Evolutionary conservation across 2,329 filamentous ascomycete genomes (phyloP).

Genomic region (Aspergillus transmontanensis): DNA sequence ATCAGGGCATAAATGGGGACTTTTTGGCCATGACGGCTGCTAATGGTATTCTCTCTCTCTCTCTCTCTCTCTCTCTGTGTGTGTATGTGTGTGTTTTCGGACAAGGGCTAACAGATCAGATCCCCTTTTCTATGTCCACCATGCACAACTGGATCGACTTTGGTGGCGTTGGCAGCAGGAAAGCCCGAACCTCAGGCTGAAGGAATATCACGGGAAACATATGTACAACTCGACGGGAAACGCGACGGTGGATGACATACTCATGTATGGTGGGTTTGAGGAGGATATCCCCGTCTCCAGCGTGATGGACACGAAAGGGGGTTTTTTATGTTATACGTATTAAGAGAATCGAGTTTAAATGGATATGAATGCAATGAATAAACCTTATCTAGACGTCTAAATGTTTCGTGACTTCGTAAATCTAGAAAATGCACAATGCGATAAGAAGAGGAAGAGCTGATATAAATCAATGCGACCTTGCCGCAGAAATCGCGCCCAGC

Average conservation of each 20-base stretch:
- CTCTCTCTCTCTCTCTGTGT: neutral
- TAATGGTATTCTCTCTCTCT: slow-evolving; percentile 13
- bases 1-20: neutral
- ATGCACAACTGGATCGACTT: slow-evolving; percentile 40
- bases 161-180: slow-evolving; percentile 38
- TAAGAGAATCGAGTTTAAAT: neutral
- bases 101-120: slow-evolving; percentile 7
- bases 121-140: slow-evolving; percentile 43
- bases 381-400: no score
- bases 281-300: neutral
- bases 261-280: neutral
- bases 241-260: neutral
- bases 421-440: no score
- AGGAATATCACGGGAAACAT: neutral
- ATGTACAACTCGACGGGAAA: neutral
- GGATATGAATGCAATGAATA: no score
- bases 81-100: no score
- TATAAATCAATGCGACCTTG: no score
- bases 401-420: no score
- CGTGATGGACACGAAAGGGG: neutral
- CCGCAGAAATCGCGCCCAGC: no score
- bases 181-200: slow-evolving; percentile 31
- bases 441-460: no score
- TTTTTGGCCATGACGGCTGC: slow-evolving; percentile 4
- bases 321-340: neutral